These are phyloP conservation scores for Xylariaceae sp. DNA, from an alignment of 2,329 filamentous ascomycete genomes.

Conservation along the genomic window DNA sequence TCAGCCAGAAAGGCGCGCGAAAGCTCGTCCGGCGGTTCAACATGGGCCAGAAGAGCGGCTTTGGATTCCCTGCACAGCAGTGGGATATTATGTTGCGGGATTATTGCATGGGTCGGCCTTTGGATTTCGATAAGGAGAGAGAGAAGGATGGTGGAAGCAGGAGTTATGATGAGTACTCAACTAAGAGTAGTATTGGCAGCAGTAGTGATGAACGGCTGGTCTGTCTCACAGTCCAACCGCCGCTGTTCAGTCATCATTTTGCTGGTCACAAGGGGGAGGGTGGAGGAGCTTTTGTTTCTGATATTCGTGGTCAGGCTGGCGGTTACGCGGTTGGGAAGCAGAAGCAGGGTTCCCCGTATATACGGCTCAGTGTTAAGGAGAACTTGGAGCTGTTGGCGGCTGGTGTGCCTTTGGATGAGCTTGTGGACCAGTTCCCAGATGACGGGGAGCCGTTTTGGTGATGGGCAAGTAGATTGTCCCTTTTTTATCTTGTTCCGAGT, in stretches of 20 bases:
- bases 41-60: too few species aligned
- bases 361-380: constrained; percentile 23
- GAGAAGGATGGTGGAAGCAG: too few species aligned
- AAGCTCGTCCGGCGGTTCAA: constrained; percentile 35
- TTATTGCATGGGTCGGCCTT: constrained; percentile 22
- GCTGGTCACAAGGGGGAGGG: constrained; percentile 7
- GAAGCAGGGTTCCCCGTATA: constrained; percentile 24
- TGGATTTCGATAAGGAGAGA: background rate
- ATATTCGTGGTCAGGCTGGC: constrained; percentile 25
- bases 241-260: constrained; percentile 25
- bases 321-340: constrained; percentile 18
- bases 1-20: constrained; percentile 34
- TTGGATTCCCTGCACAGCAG: constrained; percentile 26
- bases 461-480: background rate
- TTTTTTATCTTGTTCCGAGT: too few species aligned
- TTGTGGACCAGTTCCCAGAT: constrained; percentile 26
- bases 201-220: constrained; percentile 4
- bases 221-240: constrained; percentile 28
- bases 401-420: constrained; percentile 7
- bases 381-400: constrained; percentile 19
- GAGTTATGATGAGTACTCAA: background rate
- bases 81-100: constrained; percentile 28
- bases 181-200: too few species aligned
- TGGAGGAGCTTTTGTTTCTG: constrained; percentile 14
- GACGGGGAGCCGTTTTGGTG: constrained; percentile 23